A percentile compares a stretch with the other conserved stretches of the same genome.
These are phyloP conservation scores for Thielaviopsis musarum DNA, from an alignment of 2,329 filamentous ascomycete species.

Conservation along the genomic window DNA sequence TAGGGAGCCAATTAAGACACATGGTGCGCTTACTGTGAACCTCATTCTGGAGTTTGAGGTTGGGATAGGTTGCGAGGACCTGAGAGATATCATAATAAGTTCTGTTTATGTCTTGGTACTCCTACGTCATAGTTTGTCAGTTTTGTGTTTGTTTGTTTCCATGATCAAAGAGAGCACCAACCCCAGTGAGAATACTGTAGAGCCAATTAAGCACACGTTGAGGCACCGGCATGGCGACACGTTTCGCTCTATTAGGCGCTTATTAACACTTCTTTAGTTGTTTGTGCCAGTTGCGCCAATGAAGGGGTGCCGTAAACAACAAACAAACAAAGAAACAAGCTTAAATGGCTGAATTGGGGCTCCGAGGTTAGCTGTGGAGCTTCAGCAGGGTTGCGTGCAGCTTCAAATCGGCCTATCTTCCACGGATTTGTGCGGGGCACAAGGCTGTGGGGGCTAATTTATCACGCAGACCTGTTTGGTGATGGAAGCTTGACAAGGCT, in stretches of 20 bases:
- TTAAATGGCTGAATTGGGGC: background rate
- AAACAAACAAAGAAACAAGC: background rate
- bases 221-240: constrained; percentile 48
- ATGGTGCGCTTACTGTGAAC: constrained; percentile 60
- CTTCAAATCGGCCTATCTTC: background rate
- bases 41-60: constrained; percentile 72
- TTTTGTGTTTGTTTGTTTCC: background rate
- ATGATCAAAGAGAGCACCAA: constrained; percentile 21
- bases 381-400: background rate
- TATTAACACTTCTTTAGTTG: background rate
- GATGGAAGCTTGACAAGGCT: background rate
- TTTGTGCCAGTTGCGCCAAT: background rate
- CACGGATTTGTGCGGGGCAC: background rate
- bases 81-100: constrained; percentile 85
- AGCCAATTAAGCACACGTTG: constrained; percentile 91
- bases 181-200: constrained; percentile 73
- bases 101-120: constrained; percentile 84
- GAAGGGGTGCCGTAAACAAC: background rate
- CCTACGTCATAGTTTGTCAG: constrained; percentile 31
- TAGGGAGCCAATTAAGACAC: background rate
- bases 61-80: constrained; percentile 60
- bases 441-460: background rate
- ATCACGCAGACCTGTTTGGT: background rate
- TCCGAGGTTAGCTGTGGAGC: background rate
- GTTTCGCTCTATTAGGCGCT: background rate